Percentiles rank a stretch among this genome's conserved stretches.
Conservation (phyloP, 2,329 filamentous ascomycete genomes). For the Trichophyton equinum region DNA sequence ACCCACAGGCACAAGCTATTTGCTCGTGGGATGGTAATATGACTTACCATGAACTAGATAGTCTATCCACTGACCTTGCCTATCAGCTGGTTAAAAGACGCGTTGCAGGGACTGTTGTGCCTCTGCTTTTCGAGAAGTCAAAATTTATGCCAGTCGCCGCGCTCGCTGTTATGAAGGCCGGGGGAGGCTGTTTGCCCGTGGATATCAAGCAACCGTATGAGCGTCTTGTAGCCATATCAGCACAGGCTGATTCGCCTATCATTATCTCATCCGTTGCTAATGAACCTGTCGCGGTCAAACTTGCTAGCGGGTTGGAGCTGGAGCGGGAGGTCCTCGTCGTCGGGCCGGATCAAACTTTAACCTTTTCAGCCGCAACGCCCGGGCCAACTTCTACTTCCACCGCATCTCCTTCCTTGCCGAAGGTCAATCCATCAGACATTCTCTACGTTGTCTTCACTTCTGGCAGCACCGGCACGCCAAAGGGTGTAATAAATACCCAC, state of each 20-base stretch:
- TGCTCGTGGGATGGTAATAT: constrained; percentile 15
- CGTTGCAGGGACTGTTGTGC: constrained; percentile 18
- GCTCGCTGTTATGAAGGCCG: constrained; percentile 20
- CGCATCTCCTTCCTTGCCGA: background rate
- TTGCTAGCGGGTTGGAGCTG: background rate
- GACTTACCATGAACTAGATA: constrained; percentile 12
- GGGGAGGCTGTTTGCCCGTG: constrained; percentile 19
- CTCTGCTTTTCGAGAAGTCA: constrained; percentile 23
- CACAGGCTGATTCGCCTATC: constrained; percentile 10
- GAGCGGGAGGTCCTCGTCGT: background rate
- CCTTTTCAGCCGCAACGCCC: background rate
- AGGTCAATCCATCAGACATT: constrained; percentile 38
- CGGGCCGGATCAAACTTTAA: background rate
- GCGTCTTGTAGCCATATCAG: constrained; percentile 21
- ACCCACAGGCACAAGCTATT: constrained; percentile 14
- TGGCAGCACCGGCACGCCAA: constrained; percentile 39
- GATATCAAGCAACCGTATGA: constrained; percentile 20
- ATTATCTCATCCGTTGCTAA: constrained; percentile 8
- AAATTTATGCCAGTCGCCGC: constrained; percentile 19
- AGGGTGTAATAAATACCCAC: constrained; percentile 35
- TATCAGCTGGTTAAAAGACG: constrained; percentile 1
- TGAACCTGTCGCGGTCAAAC: background rate
- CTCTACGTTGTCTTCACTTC: constrained; percentile 37
- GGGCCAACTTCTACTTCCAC: too few species aligned
- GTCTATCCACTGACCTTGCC: constrained; percentile 13